Evolutionary conservation across 2,329 filamentous ascomycete species (phyloP).

Genomic region (Geoglossum cookeanum): DNA sequence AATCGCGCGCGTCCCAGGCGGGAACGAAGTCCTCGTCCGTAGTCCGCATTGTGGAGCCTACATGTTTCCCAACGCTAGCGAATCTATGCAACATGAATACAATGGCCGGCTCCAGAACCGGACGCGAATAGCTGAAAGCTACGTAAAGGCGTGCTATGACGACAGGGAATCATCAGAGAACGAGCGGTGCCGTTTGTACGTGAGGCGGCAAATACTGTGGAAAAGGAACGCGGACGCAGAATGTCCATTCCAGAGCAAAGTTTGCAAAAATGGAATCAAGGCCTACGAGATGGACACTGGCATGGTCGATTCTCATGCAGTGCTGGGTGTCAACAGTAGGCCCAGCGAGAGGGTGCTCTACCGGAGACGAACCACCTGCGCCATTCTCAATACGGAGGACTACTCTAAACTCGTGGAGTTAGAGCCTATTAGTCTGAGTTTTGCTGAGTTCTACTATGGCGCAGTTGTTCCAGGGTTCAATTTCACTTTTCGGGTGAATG

Average conservation of each 20-base stretch:
- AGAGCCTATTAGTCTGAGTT: no score
- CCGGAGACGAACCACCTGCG: slow-evolving; percentile 7
- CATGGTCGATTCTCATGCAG: slow-evolving; percentile 6
- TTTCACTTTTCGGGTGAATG: no score
- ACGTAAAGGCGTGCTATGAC: not conserved
- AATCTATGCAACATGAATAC: not conserved
- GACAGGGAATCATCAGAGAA: not conserved
- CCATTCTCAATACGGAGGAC: slow-evolving; percentile 5
- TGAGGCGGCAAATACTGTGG: not conserved
- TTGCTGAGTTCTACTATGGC: no score
- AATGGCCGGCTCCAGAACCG: not conserved
- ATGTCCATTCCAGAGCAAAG: not conserved
- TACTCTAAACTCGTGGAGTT: slow-evolving; percentile 1
- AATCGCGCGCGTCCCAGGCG: not conserved
- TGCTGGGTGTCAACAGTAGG: slow-evolving; percentile 6
- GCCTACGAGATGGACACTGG: slow-evolving; percentile 6
- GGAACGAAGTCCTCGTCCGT: not conserved
- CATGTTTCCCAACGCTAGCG: not conserved
- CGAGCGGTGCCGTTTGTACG: not conserved
- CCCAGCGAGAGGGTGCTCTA: slow-evolving; percentile 1
- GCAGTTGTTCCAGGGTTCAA: no score
- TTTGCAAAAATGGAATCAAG: not conserved
- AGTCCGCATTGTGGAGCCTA: not conserved
- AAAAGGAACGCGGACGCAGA: not conserved
- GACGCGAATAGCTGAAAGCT: not conserved